These are phyloP conservation scores for Phytophthora pseudosyringae DNA, from an alignment of 352 stramenopile species.

Conservation along the genomic window DNA sequence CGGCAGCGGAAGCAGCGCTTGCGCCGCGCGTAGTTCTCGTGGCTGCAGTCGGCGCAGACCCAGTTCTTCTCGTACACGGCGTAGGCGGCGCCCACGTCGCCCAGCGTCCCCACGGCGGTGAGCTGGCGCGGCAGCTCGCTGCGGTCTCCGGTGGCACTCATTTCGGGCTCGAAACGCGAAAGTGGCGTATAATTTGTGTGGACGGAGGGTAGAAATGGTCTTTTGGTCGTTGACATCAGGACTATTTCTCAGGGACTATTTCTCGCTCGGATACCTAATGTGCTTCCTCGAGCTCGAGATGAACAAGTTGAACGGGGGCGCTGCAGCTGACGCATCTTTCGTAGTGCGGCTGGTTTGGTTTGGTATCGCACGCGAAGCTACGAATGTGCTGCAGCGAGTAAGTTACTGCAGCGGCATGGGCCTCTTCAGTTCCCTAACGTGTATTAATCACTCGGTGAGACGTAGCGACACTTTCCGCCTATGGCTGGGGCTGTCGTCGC, in stretches of 20 bases:
- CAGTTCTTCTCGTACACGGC: constrained; percentile 93
- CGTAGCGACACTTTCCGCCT: no score
- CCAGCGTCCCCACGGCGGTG: constrained; percentile 82
- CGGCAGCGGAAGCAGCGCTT: constrained; percentile 85
- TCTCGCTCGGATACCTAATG: no score
- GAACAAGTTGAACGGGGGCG: no score
- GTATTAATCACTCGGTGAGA: no score
- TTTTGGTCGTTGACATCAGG: constrained; percentile 22
- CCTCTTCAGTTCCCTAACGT: no score
- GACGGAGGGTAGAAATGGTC: neutral
- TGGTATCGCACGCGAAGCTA: no score
- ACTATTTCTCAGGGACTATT: neutral
- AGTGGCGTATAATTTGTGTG: neutral
- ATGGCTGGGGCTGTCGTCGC: neutral
- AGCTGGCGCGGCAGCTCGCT: constrained; percentile 58
- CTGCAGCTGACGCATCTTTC: no score
- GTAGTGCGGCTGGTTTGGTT: no score
- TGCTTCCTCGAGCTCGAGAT: no score
- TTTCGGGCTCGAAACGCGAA: neutral
- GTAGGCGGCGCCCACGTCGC: constrained; percentile 86
- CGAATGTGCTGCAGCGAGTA: no score
- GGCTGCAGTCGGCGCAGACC: constrained; percentile 81
- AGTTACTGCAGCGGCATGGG: no score
- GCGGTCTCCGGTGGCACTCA: constrained; percentile 13
- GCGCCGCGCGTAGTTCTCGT: constrained; percentile 88